These are phyloP conservation scores for Cryptosporidium muris DNA, from an alignment of 169 alveolate species.

Conservation along the genomic window DNA sequence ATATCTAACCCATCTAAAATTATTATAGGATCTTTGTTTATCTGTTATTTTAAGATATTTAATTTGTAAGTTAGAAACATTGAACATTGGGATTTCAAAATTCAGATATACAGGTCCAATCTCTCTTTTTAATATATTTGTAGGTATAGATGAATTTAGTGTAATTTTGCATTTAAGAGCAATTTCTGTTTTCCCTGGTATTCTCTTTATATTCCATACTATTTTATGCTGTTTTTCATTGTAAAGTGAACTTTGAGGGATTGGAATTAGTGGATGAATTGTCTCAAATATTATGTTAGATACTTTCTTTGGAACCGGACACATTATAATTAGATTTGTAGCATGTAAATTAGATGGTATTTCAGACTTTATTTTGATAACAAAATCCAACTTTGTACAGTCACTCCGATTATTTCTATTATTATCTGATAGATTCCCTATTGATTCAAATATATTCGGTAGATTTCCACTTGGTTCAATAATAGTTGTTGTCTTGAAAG, in stretches of 20 bases:
- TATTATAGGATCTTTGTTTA: conserved; percentile 79
- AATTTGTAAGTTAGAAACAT: conserved; percentile 90
- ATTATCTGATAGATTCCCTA: conserved; percentile 57
- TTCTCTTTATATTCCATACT: conserved; percentile 90
- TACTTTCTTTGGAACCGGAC: conserved; percentile 85
- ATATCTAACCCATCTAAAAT: conserved; percentile 96
- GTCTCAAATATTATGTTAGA: conserved; percentile 36
- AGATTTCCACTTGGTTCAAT: conserved; percentile 33
- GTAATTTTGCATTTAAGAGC: conserved; percentile 65
- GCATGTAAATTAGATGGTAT: conserved; percentile 87
- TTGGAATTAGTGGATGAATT: conserved; percentile 27
- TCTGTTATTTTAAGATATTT: conserved; percentile 90
- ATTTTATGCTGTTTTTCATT: conserved; percentile 82
- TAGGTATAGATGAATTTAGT: conserved; percentile 72
- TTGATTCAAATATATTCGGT: conserved; percentile 4
- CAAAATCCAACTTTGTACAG: conserved; percentile 83
- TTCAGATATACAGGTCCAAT: conserved; percentile 90
- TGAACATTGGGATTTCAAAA: conserved; percentile 96
- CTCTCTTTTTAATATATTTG: conserved; percentile 81
- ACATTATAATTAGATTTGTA: conserved; percentile 81
- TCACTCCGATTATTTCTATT: background rate
- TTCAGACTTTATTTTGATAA: conserved; percentile 85
- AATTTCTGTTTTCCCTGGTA: conserved; percentile 82
- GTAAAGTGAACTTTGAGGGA: conserved; percentile 78
- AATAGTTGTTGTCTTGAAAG: conserved; percentile 80